phyloP scores from a whole-genome alignment of 306 rosid species.

The Quercus gilva region DNA sequence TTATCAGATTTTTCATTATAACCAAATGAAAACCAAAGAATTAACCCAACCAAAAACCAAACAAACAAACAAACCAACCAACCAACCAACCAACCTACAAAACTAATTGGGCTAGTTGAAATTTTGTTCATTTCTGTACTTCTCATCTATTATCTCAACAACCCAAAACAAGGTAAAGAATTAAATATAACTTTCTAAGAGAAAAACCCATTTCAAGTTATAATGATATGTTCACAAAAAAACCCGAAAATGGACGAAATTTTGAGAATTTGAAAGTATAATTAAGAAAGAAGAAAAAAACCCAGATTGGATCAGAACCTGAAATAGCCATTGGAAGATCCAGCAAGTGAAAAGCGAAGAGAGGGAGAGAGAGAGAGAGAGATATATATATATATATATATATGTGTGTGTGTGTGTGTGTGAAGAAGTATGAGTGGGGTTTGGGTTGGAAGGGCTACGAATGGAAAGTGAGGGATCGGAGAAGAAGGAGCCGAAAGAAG shows the following conservation, averaged over 20 bases:
- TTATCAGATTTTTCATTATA: background rate
- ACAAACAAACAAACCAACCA: background rate
- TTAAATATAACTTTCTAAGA: background rate
- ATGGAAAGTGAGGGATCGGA: slow-evolving; percentile 30
- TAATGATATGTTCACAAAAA: background rate
- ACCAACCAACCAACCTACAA: background rate
- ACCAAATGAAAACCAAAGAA: background rate
- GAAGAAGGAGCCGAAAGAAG: slow-evolving; percentile 26
- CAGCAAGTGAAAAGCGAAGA: slow-evolving; percentile 2
- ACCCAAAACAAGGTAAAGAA: background rate
- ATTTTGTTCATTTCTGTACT: background rate
- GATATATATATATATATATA: background rate
- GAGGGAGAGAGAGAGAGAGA: background rate
- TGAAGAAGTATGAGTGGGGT: slow-evolving; percentile 4
- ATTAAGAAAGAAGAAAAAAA: slow-evolving; percentile 14
- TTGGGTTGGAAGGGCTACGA: slow-evolving; percentile 12
- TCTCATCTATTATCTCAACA: background rate
- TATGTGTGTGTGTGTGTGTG: background rate
- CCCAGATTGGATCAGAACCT: slow-evolving; percentile 35
- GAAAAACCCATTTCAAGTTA: background rate
- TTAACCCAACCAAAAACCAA: background rate
- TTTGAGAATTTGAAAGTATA: slow-evolving; percentile 12
- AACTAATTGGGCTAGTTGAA: background rate
- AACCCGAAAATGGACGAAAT: background rate
- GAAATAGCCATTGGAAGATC: slow-evolving; percentile 33